These are phyloP conservation scores for Pterulicium gracile DNA, from an alignment of 1,284 basidiomycete genomes.

Conservation along the genomic window DNA sequence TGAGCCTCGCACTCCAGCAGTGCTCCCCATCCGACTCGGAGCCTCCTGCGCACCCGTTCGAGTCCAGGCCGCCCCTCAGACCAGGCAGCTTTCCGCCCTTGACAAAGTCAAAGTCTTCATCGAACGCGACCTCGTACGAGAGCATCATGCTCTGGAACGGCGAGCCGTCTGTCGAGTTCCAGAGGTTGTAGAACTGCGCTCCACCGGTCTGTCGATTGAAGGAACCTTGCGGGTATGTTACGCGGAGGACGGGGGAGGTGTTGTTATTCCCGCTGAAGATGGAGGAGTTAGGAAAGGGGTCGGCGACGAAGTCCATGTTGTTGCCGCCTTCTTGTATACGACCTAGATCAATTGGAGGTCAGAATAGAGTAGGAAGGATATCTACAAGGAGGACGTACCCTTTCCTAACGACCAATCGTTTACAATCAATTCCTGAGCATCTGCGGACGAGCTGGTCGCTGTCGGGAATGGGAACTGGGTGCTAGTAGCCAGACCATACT, in stretches of 20 bases:
- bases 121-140: slow-evolving; percentile 65
- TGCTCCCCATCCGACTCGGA: slow-evolving; percentile 42
- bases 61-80: slow-evolving; percentile 50
- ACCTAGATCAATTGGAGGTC: neutral
- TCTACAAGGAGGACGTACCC: slow-evolving; percentile 26
- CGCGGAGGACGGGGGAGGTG: slow-evolving; percentile 41
- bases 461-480: slow-evolving; percentile 59
- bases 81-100: slow-evolving; percentile 67
- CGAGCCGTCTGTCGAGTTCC: slow-evolving; percentile 45
- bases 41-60: slow-evolving; percentile 55
- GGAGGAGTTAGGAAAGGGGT: slow-evolving; percentile 38
- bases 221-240: slow-evolving; percentile 52
- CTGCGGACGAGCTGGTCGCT: slow-evolving; percentile 37
- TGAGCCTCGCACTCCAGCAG: slow-evolving; percentile 61
- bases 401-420: slow-evolving; percentile 51
- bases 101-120: slow-evolving; percentile 56
- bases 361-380: too few species aligned
- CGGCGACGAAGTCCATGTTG: slow-evolving; percentile 50
- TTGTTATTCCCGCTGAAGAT: slow-evolving; percentile 20
- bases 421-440: slow-evolving; percentile 43
- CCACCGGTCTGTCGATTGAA: slow-evolving; percentile 53
- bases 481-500: slow-evolving; percentile 48
- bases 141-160: slow-evolving; percentile 53
- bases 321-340: slow-evolving; percentile 42
- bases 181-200: slow-evolving; percentile 51